Base-by-base conservation (phyloP, 139 green algal genomes). In the Nannochloris sp. region DNA sequence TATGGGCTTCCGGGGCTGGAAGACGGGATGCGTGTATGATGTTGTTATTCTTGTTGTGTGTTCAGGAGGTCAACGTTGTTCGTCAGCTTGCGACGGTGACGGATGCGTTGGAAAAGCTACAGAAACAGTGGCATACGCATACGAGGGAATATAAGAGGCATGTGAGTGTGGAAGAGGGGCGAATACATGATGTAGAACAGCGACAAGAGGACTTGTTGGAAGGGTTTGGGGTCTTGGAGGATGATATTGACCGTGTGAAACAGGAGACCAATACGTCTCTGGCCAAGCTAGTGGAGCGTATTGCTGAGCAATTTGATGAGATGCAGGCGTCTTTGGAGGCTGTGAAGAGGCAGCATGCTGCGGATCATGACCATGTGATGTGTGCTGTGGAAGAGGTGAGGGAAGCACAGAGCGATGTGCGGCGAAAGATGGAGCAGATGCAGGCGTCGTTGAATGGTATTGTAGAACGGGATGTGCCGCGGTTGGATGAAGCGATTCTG, bases 261-360 rank as follows among this genome's bases (percentile, higher is more conserved):
- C 44, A 71, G 12, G 25, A 31, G n/a, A 63, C 55, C 10, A 61
- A 59, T 25, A 49, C 45, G 3, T 67, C 56, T 45, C 48, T 76
- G 0, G 45, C 46, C 5, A 25, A 71, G 30, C 29, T 71, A 2
- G 49, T 76, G 6, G 31, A 49, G 2, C 45, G 63, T n/a, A 62
- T 76, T 12, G 70, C 70, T n/a, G 70, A 76, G 45, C 70, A 76
- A 58, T 76, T 76, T 68, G 70, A 76, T 29, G 70, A 65, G 2
- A 26, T 76, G 33, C 70, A 76, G 40, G 16, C 36, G 12, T 59
- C 70, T 2, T 30, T 76, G 26, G 70, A 76, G 3, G 70, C 72
- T 11, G 63, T 53, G 12, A 62, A 67, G 8, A 30, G 31, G 28
- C 16, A 59, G n/a, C 43, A 16, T 46, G 63, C 3, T 26, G 17